Conservation (phyloP, 1,284 basidiomycete genomes). For the Phellinidium pouzarii region DNA sequence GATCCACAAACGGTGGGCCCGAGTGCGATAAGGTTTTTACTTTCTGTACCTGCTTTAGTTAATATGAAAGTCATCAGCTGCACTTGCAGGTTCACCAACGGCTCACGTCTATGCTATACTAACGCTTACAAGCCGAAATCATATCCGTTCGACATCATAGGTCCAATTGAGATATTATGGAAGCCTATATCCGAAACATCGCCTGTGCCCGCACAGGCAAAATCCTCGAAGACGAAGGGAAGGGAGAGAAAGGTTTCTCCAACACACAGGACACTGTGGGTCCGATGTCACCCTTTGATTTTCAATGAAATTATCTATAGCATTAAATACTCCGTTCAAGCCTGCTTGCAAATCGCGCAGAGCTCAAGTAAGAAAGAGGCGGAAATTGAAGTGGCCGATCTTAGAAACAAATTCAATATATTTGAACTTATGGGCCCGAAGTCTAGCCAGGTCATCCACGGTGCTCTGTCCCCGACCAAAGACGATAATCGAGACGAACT, state of each 20-base stretch:
- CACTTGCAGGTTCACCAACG: conserved; percentile 43
- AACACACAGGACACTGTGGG: conserved; percentile 51
- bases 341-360: conserved; percentile 39
- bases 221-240: conserved; percentile 23
- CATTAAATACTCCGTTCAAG: conserved; percentile 45
- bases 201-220: conserved; percentile 20
- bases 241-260: conserved; percentile 16
- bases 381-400: conserved; percentile 59
- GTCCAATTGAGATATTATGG: conserved; percentile 75
- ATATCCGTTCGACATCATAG: conserved; percentile 69
- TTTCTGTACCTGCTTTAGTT: neutral
- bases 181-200: conserved; percentile 26
- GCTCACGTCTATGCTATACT: conserved; percentile 53
- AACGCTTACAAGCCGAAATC: conserved; percentile 53
- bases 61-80: neutral
- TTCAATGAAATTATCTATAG: conserved; percentile 49
- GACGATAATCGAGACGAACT: conserved; percentile 53
- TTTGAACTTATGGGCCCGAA: conserved; percentile 87
- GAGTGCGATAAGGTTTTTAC: conserved; percentile 46
- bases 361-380: conserved; percentile 25
- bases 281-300: conserved; percentile 72
- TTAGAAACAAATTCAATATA: conserved; percentile 63
- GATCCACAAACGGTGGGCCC: conserved; percentile 55
- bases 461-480: conserved; percentile 55
- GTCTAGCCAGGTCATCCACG: conserved; percentile 70